Evolutionary conservation across 768 basidiomycete genomes (phyloP).

Genomic region (Phaeotremella skinneri): DNA sequence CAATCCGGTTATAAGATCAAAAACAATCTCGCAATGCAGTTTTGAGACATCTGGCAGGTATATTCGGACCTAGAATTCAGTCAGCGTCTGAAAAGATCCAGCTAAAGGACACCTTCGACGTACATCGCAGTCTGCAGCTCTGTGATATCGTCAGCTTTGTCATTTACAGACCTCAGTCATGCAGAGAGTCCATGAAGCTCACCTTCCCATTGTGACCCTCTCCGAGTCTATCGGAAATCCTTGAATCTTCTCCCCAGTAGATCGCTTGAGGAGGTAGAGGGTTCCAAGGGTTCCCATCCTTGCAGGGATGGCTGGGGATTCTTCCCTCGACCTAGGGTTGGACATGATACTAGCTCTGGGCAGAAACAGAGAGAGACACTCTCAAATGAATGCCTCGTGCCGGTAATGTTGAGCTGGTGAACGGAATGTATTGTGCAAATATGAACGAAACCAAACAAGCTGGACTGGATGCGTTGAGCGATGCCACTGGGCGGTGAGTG

Average conservation of each 20-base stretch:
- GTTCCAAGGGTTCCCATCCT: slow-evolving; percentile 22
- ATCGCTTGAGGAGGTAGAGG: slow-evolving; percentile 28
- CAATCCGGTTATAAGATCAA: slow-evolving; percentile 36
- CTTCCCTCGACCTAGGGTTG: background rate
- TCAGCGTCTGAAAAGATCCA: background rate
- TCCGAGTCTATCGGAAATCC: slow-evolving; percentile 39
- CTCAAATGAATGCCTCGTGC: background rate
- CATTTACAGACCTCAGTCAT: background rate
- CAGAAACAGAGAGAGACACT: background rate
- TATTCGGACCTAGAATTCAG: slow-evolving; percentile 36
- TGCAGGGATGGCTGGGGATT: background rate
- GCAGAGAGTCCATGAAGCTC: slow-evolving; percentile 5
- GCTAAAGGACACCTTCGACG: slow-evolving; percentile 3
- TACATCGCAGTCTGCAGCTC: slow-evolving; percentile 42
- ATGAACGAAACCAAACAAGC: too few relatives aligned
- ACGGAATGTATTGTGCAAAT: too few relatives aligned
- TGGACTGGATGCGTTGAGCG: too few relatives aligned
- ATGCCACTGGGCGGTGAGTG: too few relatives aligned
- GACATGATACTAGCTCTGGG: background rate
- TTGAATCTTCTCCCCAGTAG: slow-evolving; percentile 36
- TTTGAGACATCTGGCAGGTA: slow-evolving; percentile 48
- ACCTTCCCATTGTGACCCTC: slow-evolving; percentile 41
- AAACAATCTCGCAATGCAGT: slow-evolving; percentile 44
- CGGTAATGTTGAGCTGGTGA: background rate
- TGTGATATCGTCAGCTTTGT: slow-evolving; percentile 6